Base-by-base conservation (phyloP, 2,329 filamentous ascomycete species). In the Trichoderma asperellum region DNA sequence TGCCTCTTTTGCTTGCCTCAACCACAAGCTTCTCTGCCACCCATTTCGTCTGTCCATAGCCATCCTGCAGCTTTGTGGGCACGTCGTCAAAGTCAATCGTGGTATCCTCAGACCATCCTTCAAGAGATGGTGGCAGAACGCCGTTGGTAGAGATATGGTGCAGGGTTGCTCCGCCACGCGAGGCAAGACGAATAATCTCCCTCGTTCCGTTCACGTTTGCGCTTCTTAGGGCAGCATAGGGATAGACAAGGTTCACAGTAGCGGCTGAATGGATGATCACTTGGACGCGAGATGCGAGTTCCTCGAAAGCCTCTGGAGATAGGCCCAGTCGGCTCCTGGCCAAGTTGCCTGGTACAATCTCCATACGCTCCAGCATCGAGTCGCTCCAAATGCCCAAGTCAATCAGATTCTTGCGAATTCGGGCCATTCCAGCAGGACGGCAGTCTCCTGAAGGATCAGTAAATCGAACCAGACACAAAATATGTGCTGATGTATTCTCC, bases 131-230 rank as follows among this genome's bases (percentile, higher is more conserved):
- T 1, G 92, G 91, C 43, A 95, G 79, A 2, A 95, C 92, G 62
- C 92, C 92, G 73, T 94, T 94, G 0, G 92, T 94, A 0, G 92
- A 94, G 1, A 94, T 83, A 71, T 94, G 92, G 74, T 94, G 91
- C 1, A 94, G 84, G 0, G 92, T 93, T 0, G 91, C 91, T 14
- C 89, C 89, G 29, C 85, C 86, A 47, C 86, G 84, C 69, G 87
- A 85, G 0, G 92, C 92, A 32, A 95, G 82, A 55, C 92, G 89
- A 63, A 95, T 79, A 49, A 94, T 87, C 76, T 94, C 91, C 53
- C 87, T 83, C 0, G 92, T 94, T n/a, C 92, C 92, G n/a, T 88
- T 88, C 2, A 95, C 90, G 73, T 95, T 95, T 69, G 91, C 87
- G 62, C 86, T 87, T 65, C 91, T 86, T 73, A 95, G 82, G 0